Conservation (phyloP, 2,329 filamentous ascomycete genomes). For the Paraconiothyrium brasiliense region DNA sequence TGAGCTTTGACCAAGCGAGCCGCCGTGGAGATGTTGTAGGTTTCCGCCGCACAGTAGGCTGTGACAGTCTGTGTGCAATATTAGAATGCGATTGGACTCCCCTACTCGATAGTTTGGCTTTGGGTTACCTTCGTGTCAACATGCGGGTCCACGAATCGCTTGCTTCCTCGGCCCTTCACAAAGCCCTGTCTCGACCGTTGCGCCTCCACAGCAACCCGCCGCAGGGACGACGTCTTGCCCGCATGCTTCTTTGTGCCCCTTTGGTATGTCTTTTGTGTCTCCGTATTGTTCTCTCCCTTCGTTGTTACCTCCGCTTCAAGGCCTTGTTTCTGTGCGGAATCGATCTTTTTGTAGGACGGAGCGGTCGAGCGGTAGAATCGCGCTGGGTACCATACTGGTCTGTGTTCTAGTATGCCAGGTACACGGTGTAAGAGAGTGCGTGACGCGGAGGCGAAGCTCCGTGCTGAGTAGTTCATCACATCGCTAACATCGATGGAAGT, state of each 20-base stretch:
- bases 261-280: slow-evolving; percentile 22
- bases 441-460: slow-evolving; percentile 30
- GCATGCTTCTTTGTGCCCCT: slow-evolving; percentile 43
- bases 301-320: slow-evolving; percentile 13
- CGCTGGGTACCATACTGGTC: slow-evolving; percentile 11
- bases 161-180: slow-evolving; percentile 58
- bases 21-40: slow-evolving; percentile 69
- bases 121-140: slow-evolving; percentile 54
- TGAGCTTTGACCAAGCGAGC: slow-evolving; percentile 65
- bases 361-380: slow-evolving; percentile 30
- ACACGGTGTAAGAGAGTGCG: slow-evolving; percentile 17
- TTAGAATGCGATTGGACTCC: background rate
- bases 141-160: slow-evolving; percentile 57
- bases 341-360: slow-evolving; percentile 30
- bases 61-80: slow-evolving; percentile 60
- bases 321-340: slow-evolving; percentile 37
- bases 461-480: slow-evolving; percentile 34
- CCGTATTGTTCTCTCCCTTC: slow-evolving; percentile 29
- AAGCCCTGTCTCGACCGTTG: slow-evolving; percentile 67
- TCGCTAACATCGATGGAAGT: slow-evolving; percentile 14
- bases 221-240: slow-evolving; percentile 68
- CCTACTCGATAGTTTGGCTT: background rate
- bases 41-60: slow-evolving; percentile 74
- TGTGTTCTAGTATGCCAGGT: slow-evolving; percentile 9
- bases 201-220: slow-evolving; percentile 86